Percentiles rank a stretch among this genome's conserved stretches.
Evolutionary conservation across 257 asterid genomes (phyloP).

Genomic region (Solanum neorickii): DNA sequence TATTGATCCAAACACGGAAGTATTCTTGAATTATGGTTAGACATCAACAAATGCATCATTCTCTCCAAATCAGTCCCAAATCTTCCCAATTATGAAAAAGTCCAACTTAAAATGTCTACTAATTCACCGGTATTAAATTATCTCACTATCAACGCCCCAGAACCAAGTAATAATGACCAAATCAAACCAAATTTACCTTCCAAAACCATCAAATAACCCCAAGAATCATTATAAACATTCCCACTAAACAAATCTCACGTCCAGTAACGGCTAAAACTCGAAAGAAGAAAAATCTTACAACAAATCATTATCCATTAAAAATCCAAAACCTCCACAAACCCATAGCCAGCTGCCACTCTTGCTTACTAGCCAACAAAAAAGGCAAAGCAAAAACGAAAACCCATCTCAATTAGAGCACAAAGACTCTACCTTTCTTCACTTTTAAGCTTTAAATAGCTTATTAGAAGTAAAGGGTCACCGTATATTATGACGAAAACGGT

Average conservation of each 20-base stretch:
- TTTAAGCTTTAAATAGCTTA: background rate
- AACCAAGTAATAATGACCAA: background rate
- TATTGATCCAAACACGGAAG: slow-evolving; percentile 16
- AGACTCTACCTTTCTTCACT: slow-evolving; percentile 1
- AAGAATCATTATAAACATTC: background rate
- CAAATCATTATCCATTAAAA: slow-evolving; percentile 1
- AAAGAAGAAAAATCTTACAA: background rate
- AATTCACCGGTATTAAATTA: background rate
- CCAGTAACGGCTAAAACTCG: background rate
- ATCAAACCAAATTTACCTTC: slow-evolving; percentile 11
- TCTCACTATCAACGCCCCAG: background rate
- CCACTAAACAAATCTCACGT: background rate
- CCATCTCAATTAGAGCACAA: slow-evolving; percentile 5
- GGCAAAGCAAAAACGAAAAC: slow-evolving; percentile 9
- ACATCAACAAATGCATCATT: slow-evolving; percentile 17
- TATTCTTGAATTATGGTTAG: slow-evolving; percentile 15
- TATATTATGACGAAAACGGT: slow-evolving; percentile 9
- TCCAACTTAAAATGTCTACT: background rate
- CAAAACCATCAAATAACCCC: background rate
- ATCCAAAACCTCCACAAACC: background rate
- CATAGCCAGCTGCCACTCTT: background rate
- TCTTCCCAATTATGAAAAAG: slow-evolving; percentile 6
- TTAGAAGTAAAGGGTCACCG: background rate
- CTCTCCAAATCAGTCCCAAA: slow-evolving; percentile 14
- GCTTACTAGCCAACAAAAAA: background rate